Percentiles rank a stretch among this genome's conserved stretches.
Evolutionary conservation across 2,329 filamentous ascomycete species (phyloP).

Genomic region (Leptosphaerulina australis): DNA sequence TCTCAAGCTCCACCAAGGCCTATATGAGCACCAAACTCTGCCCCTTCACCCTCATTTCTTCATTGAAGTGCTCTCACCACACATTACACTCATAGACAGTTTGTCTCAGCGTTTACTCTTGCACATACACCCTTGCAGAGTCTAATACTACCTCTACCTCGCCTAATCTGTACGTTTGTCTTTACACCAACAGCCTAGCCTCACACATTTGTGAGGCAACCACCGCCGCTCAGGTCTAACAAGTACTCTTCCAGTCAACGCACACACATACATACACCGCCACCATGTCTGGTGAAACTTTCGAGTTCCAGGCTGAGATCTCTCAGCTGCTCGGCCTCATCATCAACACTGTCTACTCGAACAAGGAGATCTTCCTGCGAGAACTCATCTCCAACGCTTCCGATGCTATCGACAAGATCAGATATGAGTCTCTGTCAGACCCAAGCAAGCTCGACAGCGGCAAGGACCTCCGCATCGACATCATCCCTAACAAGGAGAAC

Average conservation of each 20-base stretch:
- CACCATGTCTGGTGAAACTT: constrained; percentile 88
- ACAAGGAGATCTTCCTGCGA: constrained; percentile 99
- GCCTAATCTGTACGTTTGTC: constrained; percentile 33
- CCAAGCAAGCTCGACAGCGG: constrained; percentile 94
- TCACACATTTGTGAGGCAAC: constrained; percentile 12
- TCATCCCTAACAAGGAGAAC: constrained; percentile 95
- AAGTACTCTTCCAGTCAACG: constrained; percentile 18
- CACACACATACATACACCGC: constrained; percentile 32
- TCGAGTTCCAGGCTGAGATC: constrained; percentile 99
- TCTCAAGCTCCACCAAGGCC: constrained; percentile 43
- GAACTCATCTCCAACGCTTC: constrained; percentile 98
- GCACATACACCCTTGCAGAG: constrained; percentile 28
- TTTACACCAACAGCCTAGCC: constrained; percentile 20
- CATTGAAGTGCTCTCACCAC: constrained; percentile 34
- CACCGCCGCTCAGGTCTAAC: constrained; percentile 17
- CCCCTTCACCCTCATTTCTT: constrained; percentile 26
- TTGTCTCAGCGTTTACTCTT: constrained; percentile 33
- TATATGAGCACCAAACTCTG: constrained; percentile 43
- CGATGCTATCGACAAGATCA: constrained; percentile 99
- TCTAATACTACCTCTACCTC: constrained; percentile 27
- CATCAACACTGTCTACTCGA: constrained; percentile 99
- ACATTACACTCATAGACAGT: constrained; percentile 25
- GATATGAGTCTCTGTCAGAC: constrained; percentile 97
- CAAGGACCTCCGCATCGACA: constrained; percentile 99
- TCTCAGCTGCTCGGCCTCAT: constrained; percentile 99